These are phyloP conservation scores for Ophiostoma angusticollis DNA, from an alignment of 2,329 filamentous ascomycete genomes.

Conservation along the genomic window DNA sequence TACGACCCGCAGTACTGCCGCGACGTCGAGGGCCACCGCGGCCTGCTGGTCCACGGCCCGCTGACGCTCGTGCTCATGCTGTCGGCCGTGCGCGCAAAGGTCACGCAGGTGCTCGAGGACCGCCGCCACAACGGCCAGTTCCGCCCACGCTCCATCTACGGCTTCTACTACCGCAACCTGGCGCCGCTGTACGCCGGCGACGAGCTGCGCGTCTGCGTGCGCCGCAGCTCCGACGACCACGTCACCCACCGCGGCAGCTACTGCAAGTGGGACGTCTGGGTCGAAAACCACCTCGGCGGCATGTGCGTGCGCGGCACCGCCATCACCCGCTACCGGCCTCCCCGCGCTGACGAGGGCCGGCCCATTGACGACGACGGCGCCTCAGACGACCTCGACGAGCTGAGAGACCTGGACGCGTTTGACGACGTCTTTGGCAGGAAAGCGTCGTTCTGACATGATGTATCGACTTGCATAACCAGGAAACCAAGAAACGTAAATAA, in stretches of 20 bases:
- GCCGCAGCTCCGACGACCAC: slow-evolving; percentile 28
- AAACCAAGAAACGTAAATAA: neutral
- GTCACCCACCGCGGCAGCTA: slow-evolving; percentile 27
- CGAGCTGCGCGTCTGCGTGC: slow-evolving; percentile 55
- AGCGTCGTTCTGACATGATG: too few species aligned
- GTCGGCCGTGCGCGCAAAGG: slow-evolving; percentile 42
- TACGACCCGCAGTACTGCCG: slow-evolving; percentile 60
- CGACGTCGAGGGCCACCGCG: slow-evolving; percentile 58
- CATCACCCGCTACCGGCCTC: slow-evolving; percentile 2
- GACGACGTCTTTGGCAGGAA: too few species aligned
- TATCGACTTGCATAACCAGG: neutral
- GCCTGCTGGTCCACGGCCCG: slow-evolving; percentile 77
- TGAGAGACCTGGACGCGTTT: neutral
- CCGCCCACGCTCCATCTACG: slow-evolving; percentile 27
- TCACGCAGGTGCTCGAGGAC: slow-evolving; percentile 21
- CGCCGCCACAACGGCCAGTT: slow-evolving; percentile 13
- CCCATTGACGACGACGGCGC: neutral
- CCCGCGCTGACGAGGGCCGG: neutral
- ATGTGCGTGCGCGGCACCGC: slow-evolving; percentile 47
- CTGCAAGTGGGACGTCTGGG: slow-evolving; percentile 48
- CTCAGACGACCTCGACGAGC: slow-evolving; percentile 2
- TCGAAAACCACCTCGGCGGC: slow-evolving; percentile 47
- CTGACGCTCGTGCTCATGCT: slow-evolving; percentile 68
- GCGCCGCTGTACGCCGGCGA: slow-evolving; percentile 68
- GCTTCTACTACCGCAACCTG: slow-evolving; percentile 68